phyloP scores from a whole-genome alignment of 2,329 filamentous ascomycete species.

The Calycina herbarum region DNA sequence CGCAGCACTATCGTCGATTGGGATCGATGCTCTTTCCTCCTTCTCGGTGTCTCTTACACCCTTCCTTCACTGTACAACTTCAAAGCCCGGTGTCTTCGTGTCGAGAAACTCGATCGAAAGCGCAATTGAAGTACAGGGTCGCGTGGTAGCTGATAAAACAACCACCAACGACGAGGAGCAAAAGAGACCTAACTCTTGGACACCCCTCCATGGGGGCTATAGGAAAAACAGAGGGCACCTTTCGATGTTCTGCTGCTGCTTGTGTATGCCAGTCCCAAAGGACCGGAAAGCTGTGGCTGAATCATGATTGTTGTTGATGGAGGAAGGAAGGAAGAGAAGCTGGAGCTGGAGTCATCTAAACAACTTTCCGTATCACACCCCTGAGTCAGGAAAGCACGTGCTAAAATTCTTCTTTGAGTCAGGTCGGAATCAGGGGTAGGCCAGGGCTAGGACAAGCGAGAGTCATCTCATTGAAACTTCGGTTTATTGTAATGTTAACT shows the following conservation, averaged over 20 bases:
- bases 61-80: conserved; percentile 7
- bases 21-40: conserved; percentile 20
- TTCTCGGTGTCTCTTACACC: conserved; percentile 13
- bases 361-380: not conserved
- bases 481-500: too few species aligned
- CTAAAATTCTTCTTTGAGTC: not conserved
- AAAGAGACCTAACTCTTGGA: conserved; percentile 32
- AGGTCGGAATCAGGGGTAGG: not conserved
- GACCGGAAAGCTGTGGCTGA: conserved; percentile 31
- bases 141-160: conserved; percentile 30
- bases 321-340: conserved; percentile 9
- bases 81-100: conserved; percentile 18
- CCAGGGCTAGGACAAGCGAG: not conserved
- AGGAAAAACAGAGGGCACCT: conserved; percentile 32
- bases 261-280: conserved; percentile 27
- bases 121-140: conserved; percentile 26
- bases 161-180: conserved; percentile 29
- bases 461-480: not conserved
- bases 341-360: conserved; percentile 1
- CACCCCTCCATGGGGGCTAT: conserved; percentile 39
- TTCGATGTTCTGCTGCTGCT: conserved; percentile 30
- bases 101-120: conserved; percentile 25
- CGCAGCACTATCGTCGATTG: conserved; percentile 18
- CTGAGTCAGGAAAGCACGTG: conserved; percentile 1
- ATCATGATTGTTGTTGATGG: conserved; percentile 33